Evolutionary conservation across 2,329 filamentous ascomycete genomes (phyloP), one percentile per base, ranked within the genome.

Genomic region (Colletotrichum eleusines): DNA sequence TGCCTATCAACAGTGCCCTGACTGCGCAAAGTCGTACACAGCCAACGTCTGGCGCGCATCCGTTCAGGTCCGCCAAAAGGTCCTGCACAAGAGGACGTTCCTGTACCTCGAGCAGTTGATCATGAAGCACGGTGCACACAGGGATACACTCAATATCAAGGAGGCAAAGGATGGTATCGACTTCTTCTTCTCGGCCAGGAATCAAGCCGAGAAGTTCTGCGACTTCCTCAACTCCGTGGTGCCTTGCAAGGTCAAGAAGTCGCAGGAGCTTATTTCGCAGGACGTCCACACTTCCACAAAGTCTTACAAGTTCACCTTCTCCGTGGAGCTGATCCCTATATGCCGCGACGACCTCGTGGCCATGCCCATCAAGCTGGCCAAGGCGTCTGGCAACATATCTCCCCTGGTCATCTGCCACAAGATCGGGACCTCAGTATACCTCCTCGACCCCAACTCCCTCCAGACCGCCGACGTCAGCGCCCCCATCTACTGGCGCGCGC

Each of bases 331-430:
- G 59, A 91, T 98, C 33, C 96, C 96, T 1, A 94, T 99, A 60
- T 98, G 96, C 86, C 97, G 98, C 81, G 96, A 99, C 76, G 96
- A 99, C 78, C 85, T 99, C 35, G 94, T 99, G n/a, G 95, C 94
- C 1, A 84, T 99, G 44, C 96, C 96, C 0, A 90, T 97, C 73
- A 94, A 94, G 75, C 85, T 98, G 70, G 96, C 96, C 18, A 96
- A 94, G 80, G 90, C 91, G 66, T 85, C 92, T 62, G 95, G 96
- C 73, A 98, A 97, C 81, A 97, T 98, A 76, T 88, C 90, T 1
- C 96, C 96, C 3, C 85, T 99, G 46, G 89, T 92, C 1, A 85
- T 99, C 46, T 98, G 96, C 85, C 89, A 95, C 80, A 73, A 73
- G 75, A 91, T 99, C 66, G 95, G 96, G 73, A 98, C 95, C 3